Base-by-base conservation (phyloP, 805 yeast genomes). In the Ogataea naganishii region DNA sequence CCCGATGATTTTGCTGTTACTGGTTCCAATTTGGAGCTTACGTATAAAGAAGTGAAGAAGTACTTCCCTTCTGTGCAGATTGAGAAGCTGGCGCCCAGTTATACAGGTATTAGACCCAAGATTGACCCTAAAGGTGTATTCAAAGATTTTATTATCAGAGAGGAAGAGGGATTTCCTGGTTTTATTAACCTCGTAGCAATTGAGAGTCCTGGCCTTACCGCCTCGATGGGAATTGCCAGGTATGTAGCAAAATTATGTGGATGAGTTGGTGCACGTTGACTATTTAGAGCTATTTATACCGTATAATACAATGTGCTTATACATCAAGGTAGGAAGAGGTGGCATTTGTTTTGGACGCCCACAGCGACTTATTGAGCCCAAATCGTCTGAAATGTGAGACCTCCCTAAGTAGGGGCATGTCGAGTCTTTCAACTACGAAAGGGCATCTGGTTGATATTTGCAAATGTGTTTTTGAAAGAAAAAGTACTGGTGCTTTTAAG, bases 201-300 rank as follows among this genome's bases (percentile, higher is more conserved):
- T 10, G 96, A 86, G 49, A 80, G 92, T 44, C 96, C 96, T 0
- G 96, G 96, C 0, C 60, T 86, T 34, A 86, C 96, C 2, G 57
- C 92, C 0, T 62, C 86, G 4, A 60, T 83, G 75, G 94, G 89
- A 0, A 84, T 86, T 34, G 95, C 76, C 0, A 80, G 78, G 44
- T 66, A 80, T 43, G 94, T 86, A 6, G 39, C 44, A 20, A 46
- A 50, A 15, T 41, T 59, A 4, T 58, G 46, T 22, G 30, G 18
- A 16, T 29, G 18, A 22, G 9, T n/a, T n/a, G n/a, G n/a, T n/a
- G n/a, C n/a, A n/a, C n/a, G n/a, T n/a, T n/a, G n/a, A n/a, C n/a
- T n/a, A n/a, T n/a, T n/a, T n/a, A n/a, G n/a, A n/a, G n/a, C n/a
- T n/a, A n/a, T n/a, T n/a, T n/a, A n/a, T n/a, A n/a, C n/a, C n/a